These are phyloP conservation scores for Pyricularia sp. DNA, from an alignment of 2,329 filamentous ascomycete genomes.

Conservation along the genomic window DNA sequence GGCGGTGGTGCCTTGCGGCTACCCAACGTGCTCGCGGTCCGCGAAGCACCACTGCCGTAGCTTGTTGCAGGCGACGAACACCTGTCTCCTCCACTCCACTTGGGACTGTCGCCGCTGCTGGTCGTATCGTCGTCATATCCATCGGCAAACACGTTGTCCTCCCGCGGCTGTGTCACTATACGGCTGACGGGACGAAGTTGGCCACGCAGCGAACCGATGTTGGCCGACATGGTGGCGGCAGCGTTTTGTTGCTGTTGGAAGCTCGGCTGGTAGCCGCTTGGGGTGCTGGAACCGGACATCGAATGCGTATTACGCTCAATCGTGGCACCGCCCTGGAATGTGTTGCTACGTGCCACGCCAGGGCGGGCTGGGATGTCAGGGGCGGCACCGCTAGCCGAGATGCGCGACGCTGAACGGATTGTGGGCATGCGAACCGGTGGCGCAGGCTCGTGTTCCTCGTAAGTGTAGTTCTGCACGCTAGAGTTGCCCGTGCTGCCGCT, in stretches of 20 bases:
- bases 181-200: slow-evolving; percentile 37
- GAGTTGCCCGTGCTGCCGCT: slow-evolving; percentile 23
- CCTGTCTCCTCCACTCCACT: slow-evolving; percentile 32
- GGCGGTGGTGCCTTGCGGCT: slow-evolving; percentile 33
- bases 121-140: slow-evolving; percentile 35
- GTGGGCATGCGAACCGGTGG: slow-evolving; percentile 31
- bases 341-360: slow-evolving; percentile 25
- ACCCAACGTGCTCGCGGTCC: slow-evolving; percentile 27
- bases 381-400: slow-evolving; percentile 14
- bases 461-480: slow-evolving; percentile 22
- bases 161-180: slow-evolving; percentile 27
- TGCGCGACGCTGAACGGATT: slow-evolving; percentile 26
- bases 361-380: slow-evolving; percentile 27
- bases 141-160: slow-evolving; percentile 37
- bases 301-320: slow-evolving; percentile 4
- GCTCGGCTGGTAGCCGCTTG: slow-evolving; percentile 6
- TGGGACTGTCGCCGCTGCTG: slow-evolving; percentile 39
- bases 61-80: slow-evolving; percentile 48
- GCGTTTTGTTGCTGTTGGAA: not conserved
- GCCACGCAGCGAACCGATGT: slow-evolving; percentile 27
- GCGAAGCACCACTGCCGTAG: slow-evolving; percentile 39
- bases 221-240: slow-evolving; percentile 9
- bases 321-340: slow-evolving; percentile 24
- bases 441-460: slow-evolving; percentile 22
- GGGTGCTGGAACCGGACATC: slow-evolving; percentile 2